Evolutionary conservation across 75 land plant species (phyloP).

Genomic region (Pseudotsuga menziesii): DNA sequence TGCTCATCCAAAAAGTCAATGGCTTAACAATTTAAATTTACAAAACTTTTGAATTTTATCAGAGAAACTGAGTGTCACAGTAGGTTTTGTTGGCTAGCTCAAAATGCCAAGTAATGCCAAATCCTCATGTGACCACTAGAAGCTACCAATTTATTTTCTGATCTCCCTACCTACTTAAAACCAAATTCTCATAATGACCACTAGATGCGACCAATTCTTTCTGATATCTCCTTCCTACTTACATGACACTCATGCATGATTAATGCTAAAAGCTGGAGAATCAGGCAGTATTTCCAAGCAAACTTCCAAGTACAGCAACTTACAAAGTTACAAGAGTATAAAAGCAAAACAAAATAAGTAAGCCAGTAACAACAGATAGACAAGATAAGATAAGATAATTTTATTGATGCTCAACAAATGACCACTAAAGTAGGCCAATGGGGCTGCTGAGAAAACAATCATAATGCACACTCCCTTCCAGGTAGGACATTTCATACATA

Average conservation of each 20-base stretch:
- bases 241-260: not conserved
- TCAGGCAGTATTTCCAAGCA: not conserved
- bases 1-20: constrained; percentile 15
- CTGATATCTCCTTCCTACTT: no score
- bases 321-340: not conserved
- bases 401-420: no score
- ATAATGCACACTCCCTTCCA: no score
- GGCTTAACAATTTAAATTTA: not conserved
- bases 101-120: not conserved
- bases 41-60: not conserved
- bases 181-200: no score
- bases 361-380: not conserved
- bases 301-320: not conserved
- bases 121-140: not conserved
- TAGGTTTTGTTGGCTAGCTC: not conserved
- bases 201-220: no score
- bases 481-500: no score
- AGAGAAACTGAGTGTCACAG: not conserved
- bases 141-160: not conserved
- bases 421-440: no score
- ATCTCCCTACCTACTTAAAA: not conserved
- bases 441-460: no score
- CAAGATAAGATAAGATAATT: no score
- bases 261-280: not conserved
- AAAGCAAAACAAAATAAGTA: not conserved